Percentiles rank a stretch among this genome's conserved stretches.
Conservation (phyloP, 768 basidiomycete genomes). For the Lyophyllum atratum region DNA sequence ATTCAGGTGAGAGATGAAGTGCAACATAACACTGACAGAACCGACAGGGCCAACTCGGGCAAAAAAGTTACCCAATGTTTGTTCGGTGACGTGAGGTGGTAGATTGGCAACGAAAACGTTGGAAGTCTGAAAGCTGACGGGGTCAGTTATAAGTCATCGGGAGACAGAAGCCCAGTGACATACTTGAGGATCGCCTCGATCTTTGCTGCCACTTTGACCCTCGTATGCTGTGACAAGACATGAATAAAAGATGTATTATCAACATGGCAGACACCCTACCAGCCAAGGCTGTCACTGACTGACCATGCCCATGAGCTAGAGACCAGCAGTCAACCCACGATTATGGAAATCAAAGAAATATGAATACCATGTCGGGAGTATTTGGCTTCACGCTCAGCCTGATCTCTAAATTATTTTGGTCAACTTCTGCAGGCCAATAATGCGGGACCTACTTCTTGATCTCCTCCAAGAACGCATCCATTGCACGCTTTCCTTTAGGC, state of each 20-base stretch:
- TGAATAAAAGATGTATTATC: background rate
- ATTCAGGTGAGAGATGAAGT: background rate
- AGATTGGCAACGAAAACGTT: conserved; percentile 96
- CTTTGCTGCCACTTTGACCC: conserved; percentile 86
- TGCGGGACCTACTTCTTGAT: conserved; percentile 72
- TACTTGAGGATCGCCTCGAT: conserved; percentile 86
- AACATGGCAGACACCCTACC: conserved; percentile 44
- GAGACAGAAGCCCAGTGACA: conserved; percentile 16
- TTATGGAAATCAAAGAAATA: background rate
- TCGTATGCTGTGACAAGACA: conserved; percentile 70
- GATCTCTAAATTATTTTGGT: conserved; percentile 63
- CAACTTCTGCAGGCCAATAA: conserved; percentile 2
- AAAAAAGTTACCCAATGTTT: conserved; percentile 85
- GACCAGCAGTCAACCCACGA: conserved; percentile 1
- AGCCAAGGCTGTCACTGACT: conserved; percentile 90
- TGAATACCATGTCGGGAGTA: conserved; percentile 64
- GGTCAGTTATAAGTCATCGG: background rate
- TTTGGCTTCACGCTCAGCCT: conserved; percentile 87
- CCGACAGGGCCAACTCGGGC: conserved; percentile 92
- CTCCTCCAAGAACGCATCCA: conserved; percentile 96
- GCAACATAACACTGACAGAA: conserved; percentile 58
- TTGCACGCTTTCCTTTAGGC: conserved; percentile 92
- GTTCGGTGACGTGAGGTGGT: conserved; percentile 85
- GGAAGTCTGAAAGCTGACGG: conserved; percentile 65
- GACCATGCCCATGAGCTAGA: conserved; percentile 56